These are phyloP conservation scores for Alternaria arborescens DNA, from an alignment of 2,329 filamentous ascomycete species.

Conservation along the genomic window DNA sequence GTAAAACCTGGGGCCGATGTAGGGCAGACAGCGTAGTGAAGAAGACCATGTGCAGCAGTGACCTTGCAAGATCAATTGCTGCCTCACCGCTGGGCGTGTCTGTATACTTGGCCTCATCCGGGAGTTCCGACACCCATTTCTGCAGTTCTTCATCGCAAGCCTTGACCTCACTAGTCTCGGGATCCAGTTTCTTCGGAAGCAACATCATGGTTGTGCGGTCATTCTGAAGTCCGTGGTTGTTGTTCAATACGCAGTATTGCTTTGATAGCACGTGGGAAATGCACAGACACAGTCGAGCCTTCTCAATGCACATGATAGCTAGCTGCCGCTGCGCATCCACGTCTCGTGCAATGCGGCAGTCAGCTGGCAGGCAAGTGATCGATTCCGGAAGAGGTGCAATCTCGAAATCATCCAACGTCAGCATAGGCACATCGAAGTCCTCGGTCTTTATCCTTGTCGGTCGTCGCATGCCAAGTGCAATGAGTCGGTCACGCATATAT, in stretches of 20 bases:
- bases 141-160: constrained; percentile 81
- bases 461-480: constrained; percentile 91
- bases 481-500: constrained; percentile 92
- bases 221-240: constrained; percentile 75
- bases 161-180: constrained; percentile 82
- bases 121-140: constrained; percentile 77
- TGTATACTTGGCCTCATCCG: constrained; percentile 73
- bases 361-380: constrained; percentile 71
- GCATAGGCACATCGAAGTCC: constrained; percentile 93
- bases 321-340: constrained; percentile 77
- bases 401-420: constrained; percentile 85
- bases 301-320: constrained; percentile 88
- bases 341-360: constrained; percentile 77
- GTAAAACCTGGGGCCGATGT: constrained; percentile 89
- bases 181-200: constrained; percentile 84
- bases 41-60: constrained; percentile 92
- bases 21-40: constrained; percentile 90
- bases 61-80: constrained; percentile 74
- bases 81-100: constrained; percentile 66
- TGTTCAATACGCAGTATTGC: constrained; percentile 90
- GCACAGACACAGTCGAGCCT: constrained; percentile 86
- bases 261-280: constrained; percentile 89
- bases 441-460: constrained; percentile 92
- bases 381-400: constrained; percentile 72
- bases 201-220: constrained; percentile 85